Percentiles rank a stretch among this genome's conserved stretches.
Evolutionary conservation across 2,329 filamentous ascomycete species (phyloP).

Genomic region (Fusarium ambrosium): DNA sequence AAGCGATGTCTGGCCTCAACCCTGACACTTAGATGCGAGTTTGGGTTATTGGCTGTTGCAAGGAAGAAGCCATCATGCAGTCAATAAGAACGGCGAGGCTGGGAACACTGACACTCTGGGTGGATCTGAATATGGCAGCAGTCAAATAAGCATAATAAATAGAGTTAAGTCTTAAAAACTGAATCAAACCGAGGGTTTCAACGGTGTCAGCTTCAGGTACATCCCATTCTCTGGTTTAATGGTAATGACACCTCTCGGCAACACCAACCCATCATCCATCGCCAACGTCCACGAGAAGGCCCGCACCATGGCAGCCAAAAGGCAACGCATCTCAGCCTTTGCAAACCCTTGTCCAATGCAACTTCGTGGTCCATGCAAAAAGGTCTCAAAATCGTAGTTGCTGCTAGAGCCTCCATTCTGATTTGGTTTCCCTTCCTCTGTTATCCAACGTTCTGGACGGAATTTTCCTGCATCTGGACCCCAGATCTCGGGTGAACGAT

Average conservation of each 20-base stretch:
- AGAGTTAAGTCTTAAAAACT: neutral
- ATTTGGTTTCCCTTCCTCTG: slow-evolving; percentile 63
- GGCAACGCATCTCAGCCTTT: slow-evolving; percentile 78
- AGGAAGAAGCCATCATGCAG: neutral
- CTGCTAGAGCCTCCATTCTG: slow-evolving; percentile 76
- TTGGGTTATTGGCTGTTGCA: neutral
- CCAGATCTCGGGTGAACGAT: slow-evolving; percentile 75
- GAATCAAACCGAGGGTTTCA: neutral
- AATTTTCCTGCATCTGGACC: slow-evolving; percentile 75
- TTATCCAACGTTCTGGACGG: slow-evolving; percentile 77
- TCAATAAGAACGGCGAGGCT: neutral
- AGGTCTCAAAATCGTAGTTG: slow-evolving; percentile 82
- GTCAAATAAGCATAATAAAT: neutral
- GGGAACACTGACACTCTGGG: neutral
- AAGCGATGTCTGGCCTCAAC: neutral
- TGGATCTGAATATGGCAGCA: neutral
- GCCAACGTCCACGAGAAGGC: slow-evolving; percentile 70
- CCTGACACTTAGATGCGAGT: neutral
- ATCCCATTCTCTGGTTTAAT: slow-evolving; percentile 76
- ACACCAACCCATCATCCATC: slow-evolving; percentile 70
- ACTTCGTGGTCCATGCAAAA: slow-evolving; percentile 84
- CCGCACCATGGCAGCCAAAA: slow-evolving; percentile 76
- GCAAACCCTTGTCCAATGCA: slow-evolving; percentile 86
- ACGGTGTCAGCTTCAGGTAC: slow-evolving; percentile 62
- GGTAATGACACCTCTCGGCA: slow-evolving; percentile 75